Evolutionary conservation across 352 stramenopile species (phyloP).

Genomic region (Aphanomyces euteiches): DNA sequence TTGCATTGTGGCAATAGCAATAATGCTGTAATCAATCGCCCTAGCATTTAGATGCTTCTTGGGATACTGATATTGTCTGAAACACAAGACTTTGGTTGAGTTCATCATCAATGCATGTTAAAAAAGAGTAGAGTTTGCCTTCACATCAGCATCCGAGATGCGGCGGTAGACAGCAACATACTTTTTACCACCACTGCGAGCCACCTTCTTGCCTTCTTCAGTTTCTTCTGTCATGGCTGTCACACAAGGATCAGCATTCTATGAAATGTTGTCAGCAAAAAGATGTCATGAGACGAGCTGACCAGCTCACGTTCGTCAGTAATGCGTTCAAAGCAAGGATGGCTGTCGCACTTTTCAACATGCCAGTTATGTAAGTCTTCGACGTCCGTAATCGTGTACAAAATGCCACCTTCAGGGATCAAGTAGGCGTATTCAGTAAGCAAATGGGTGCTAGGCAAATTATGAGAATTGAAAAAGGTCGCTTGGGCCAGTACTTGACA

Average conservation of each 20-base stretch:
- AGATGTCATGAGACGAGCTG: conserved; percentile 10
- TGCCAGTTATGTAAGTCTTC: conserved; percentile 98
- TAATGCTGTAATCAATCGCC: background rate
- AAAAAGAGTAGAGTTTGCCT: conserved; percentile 22
- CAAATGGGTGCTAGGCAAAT: conserved; percentile 68
- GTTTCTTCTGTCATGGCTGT: conserved; percentile 95
- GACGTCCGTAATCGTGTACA: conserved; percentile 99
- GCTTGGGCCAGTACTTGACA: conserved; percentile 56
- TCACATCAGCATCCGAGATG: conserved; percentile 56
- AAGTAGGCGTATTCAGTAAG: conserved; percentile 98
- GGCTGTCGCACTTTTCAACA: conserved; percentile 89
- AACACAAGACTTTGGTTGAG: no score
- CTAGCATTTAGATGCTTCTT: background rate
- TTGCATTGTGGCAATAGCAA: background rate
- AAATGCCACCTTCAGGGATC: conserved; percentile 83
- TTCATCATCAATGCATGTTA: background rate
- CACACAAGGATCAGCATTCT: conserved; percentile 89
- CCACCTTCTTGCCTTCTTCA: conserved; percentile 99
- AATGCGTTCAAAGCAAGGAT: conserved; percentile 92
- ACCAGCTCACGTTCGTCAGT: conserved; percentile 81
- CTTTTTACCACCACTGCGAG: conserved; percentile 84
- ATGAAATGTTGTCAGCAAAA: conserved; percentile 13
- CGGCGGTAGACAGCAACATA: conserved; percentile 81
- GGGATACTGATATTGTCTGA: no score
- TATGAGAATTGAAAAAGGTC: background rate